Conservation (phyloP, 2,329 filamentous ascomycete species). For the Cladosporium velox region DNA sequence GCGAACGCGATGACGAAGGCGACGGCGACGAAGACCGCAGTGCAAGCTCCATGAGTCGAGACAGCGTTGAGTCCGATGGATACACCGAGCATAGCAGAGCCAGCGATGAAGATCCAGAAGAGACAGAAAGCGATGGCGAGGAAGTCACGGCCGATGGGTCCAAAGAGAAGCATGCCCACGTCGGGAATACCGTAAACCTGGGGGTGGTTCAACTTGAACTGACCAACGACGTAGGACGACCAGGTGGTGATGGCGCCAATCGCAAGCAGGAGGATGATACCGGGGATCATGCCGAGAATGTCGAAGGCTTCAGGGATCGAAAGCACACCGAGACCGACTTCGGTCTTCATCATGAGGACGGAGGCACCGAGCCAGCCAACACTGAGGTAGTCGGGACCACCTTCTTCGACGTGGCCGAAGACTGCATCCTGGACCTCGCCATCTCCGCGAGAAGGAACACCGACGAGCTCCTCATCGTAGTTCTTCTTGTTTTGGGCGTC, state of each 20-base stretch:
- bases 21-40: slow-evolving; percentile 51
- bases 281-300: slow-evolving; percentile 51
- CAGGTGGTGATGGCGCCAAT: slow-evolving; percentile 51
- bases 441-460: slow-evolving; percentile 22
- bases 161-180: slow-evolving; percentile 59
- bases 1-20: slow-evolving; percentile 11
- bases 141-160: slow-evolving; percentile 53
- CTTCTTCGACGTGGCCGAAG: slow-evolving; percentile 26
- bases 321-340: slow-evolving; percentile 52
- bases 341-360: slow-evolving; percentile 50
- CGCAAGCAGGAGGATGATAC: slow-evolving; percentile 46
- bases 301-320: slow-evolving; percentile 52
- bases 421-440: slow-evolving; percentile 28
- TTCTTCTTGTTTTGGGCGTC: slow-evolving; percentile 16
- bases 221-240: slow-evolving; percentile 52
- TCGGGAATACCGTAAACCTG: slow-evolving; percentile 60
- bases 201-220: slow-evolving; percentile 57
- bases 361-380: slow-evolving; percentile 49
- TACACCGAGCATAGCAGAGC: slow-evolving; percentile 60
- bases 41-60: slow-evolving; percentile 60
- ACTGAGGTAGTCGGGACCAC: slow-evolving; percentile 27
- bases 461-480: slow-evolving; percentile 19
- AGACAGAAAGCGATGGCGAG: slow-evolving; percentile 58
- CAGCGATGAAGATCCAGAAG: slow-evolving; percentile 59
- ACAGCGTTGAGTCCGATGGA: slow-evolving; percentile 63